Evolutionary conservation across 768 basidiomycete genomes (phyloP).

Genomic region (Boletus speciosus): DNA sequence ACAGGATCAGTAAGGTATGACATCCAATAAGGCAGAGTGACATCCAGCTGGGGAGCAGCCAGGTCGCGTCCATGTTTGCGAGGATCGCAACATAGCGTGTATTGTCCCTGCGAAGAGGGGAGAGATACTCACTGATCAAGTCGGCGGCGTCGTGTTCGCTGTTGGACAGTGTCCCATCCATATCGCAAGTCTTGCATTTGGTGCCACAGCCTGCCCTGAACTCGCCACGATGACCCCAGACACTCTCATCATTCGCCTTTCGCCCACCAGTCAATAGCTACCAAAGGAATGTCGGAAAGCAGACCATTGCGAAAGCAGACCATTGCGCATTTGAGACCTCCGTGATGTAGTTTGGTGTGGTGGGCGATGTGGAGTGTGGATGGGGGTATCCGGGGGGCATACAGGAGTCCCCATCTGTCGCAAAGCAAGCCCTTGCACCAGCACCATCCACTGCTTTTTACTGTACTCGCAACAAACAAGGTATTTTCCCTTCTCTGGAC

Average conservation of each 20-base stretch:
- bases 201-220: constrained; percentile 31
- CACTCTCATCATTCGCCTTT: constrained; percentile 16
- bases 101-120: not conserved
- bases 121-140: constrained; percentile 37
- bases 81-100: not conserved
- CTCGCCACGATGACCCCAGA: constrained; percentile 13
- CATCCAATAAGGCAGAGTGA: constrained; percentile 38
- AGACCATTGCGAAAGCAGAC: too few species aligned
- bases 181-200: not conserved
- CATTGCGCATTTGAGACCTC: not conserved
- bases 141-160: constrained; percentile 20
- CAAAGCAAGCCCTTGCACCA: constrained; percentile 8
- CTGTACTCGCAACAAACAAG: constrained; percentile 2
- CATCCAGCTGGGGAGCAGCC: constrained; percentile 46
- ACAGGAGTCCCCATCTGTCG: not conserved
- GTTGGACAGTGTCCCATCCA: constrained; percentile 10
- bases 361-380: not conserved
- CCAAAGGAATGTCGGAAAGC: not conserved
- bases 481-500: not conserved
- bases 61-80: not conserved
- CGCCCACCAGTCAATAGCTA: not conserved
- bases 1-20: constrained; percentile 29
- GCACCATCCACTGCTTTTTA: constrained; percentile 9
- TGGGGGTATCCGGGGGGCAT: constrained; percentile 19
- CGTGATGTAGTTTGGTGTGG: not conserved